Base-by-base conservation (phyloP, 2,329 filamentous ascomycete genomes). In the Aureobasidium sp. region DNA sequence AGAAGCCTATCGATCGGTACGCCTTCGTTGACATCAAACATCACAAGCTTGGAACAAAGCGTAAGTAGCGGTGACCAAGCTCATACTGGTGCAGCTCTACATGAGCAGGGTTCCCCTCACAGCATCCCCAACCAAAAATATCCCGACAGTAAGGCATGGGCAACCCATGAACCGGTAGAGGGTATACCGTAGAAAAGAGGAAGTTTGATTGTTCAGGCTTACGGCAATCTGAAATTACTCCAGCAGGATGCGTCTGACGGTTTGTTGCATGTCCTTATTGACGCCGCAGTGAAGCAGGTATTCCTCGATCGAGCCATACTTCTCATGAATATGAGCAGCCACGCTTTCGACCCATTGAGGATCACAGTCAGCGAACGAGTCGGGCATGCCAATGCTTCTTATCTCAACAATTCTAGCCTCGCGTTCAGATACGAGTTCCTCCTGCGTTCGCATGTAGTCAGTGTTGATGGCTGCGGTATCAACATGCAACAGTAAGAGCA, bases 291-390 rank as follows among this genome's bases (percentile, higher is more conserved):
- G 71, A 62, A 81, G 76, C 62, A 93, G 74, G 74, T 95, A 96
- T 10, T 70, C 73, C 37, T 83, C 75, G 1, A 91, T 76, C 1
- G 88, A 86, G 1, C 88, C 88, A 72, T 91, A 88, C 58, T 75
- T 79, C 3, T 77, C 72, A 2, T 81, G 69, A 5, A 96, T 73
- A 70, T 90, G 84, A 16, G 67, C 70, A 32, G 78, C 72, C 4
- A 91, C 79, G 11, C 76, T 78, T 16, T 71, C 67, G n/a, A 90
- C 85, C 76, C 92, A 86, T 3, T 83, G 81, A 5, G 75, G 72
- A 3, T 86, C 83, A 66, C 88, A 90, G 27, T 80, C 78, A 0
- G 83, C 87, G 79, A 91, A 96, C 3, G 86, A 83, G n/a, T 87
- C 84, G 0, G 85, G 81, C 55, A 96, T 75, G 0, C 91, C 90